Percentiles rank a stretch among this genome's conserved stretches.
Conservation (phyloP, 352 stramenopile species). For the Thraustotheca clavata region DNA sequence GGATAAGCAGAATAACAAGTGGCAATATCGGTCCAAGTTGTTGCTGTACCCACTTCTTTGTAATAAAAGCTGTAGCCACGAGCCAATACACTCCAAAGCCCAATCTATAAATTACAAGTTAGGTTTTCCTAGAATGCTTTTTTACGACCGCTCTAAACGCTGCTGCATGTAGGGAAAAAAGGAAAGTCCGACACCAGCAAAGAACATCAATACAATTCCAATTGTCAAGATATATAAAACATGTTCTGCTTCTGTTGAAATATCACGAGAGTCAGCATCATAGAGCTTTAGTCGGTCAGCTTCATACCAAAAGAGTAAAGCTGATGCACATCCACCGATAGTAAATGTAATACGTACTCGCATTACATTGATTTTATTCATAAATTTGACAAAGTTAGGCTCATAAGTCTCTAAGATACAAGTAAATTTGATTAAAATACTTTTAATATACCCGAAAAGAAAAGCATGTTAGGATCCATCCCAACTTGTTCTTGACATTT, state of each 20-base stretch:
- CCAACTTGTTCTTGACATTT: slow-evolving; percentile 17
- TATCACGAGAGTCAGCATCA: slow-evolving; percentile 20
- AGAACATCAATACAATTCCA: slow-evolving; percentile 47
- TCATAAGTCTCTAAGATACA: slow-evolving; percentile 34
- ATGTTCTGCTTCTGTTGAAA: slow-evolving; percentile 19
- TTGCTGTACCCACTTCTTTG: slow-evolving; percentile 69
- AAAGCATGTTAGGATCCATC: slow-evolving; percentile 20
- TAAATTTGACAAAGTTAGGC: slow-evolving; percentile 45
- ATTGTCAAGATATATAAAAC: slow-evolving; percentile 45
- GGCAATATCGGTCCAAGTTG: slow-evolving; percentile 55
- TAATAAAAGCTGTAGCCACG: slow-evolving; percentile 52
- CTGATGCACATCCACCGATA: slow-evolving; percentile 45
- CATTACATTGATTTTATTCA: slow-evolving; percentile 37
- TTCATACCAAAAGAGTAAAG: slow-evolving; percentile 48
- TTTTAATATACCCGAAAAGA: slow-evolving; percentile 5
- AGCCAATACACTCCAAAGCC: slow-evolving; percentile 47
- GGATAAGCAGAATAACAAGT: slow-evolving; percentile 64
- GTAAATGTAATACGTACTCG: slow-evolving; percentile 55
- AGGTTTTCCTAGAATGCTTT: not conserved
- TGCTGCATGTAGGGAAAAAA: slow-evolving; percentile 38
- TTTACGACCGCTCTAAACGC: slow-evolving; percentile 34
- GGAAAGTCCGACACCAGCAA: slow-evolving; percentile 38
- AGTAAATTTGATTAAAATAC: not conserved
- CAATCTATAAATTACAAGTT: slow-evolving; percentile 26
- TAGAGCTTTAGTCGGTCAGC: slow-evolving; percentile 33